Evolutionary conservation across 106 monocot genomes (phyloP).

Genomic region (Dendrobium nobile): DNA sequence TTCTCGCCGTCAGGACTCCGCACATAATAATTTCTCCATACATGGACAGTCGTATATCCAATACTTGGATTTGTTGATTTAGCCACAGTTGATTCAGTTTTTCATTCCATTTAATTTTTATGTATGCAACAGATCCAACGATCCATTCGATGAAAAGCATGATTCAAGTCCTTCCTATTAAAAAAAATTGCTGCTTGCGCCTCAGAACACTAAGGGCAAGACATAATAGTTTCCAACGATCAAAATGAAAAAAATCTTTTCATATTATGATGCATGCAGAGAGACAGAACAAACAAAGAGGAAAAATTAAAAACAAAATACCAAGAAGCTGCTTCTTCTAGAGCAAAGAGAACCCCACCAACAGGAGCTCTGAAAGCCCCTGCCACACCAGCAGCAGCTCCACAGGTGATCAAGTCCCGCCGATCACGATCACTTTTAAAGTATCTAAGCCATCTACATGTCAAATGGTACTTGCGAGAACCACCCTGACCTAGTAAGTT

Average conservation of each 20-base stretch:
- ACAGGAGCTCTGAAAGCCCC: conserved; percentile 96
- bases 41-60: no score
- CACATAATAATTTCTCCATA: no score
- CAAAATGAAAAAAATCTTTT: not conserved
- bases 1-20: no score
- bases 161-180: not conserved
- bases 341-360: conserved; percentile 96
- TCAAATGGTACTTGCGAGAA: conserved; percentile 86
- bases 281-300: conserved; percentile 2
- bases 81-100: no score
- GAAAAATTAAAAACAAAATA: conserved; percentile 19
- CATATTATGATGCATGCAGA: not conserved
- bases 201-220: not conserved
- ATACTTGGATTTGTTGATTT: no score
- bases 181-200: not conserved
- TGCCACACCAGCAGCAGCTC: conserved; percentile 93
- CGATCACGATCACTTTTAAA: conserved; percentile 94
- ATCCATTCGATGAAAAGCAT: not conserved
- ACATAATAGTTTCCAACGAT: not conserved
- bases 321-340: conserved; percentile 98
- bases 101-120: not conserved
- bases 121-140: not conserved
- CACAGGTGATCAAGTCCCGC: conserved; percentile 91
- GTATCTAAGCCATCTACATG: conserved; percentile 90
- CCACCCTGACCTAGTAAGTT: conserved; percentile 88